Conservation (phyloP, 768 basidiomycete species). For the Trametes maxima region DNA sequence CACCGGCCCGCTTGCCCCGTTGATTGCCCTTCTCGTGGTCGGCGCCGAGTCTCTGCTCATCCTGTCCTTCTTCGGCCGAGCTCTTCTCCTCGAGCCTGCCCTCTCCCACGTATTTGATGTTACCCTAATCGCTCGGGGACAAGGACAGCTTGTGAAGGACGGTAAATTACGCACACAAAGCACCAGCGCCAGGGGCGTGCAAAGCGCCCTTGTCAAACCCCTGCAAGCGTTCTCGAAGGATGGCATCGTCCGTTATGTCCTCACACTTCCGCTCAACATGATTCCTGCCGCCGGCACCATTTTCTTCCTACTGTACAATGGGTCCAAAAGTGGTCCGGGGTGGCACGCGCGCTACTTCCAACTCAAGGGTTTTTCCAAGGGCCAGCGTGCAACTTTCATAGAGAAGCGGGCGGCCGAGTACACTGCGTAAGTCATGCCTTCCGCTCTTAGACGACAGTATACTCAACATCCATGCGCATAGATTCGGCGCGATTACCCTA, state of each 20-base stretch:
- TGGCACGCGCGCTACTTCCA: constrained; percentile 73
- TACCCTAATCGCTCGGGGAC: constrained; percentile 44
- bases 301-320: constrained; percentile 60
- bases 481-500: constrained; percentile 64
- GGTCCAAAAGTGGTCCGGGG: constrained; percentile 47
- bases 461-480: constrained; percentile 18
- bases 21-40: constrained; percentile 42
- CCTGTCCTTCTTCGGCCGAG: constrained; percentile 47
- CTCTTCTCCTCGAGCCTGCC: constrained; percentile 46
- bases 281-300: constrained; percentile 68
- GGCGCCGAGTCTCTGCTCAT: constrained; percentile 46
- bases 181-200: constrained; percentile 45
- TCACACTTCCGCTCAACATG: constrained; percentile 68
- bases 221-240: constrained; percentile 46
- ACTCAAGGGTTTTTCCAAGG: constrained; percentile 55
- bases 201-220: constrained; percentile 51
- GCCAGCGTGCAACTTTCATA: constrained; percentile 48
- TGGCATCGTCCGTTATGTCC: constrained; percentile 56
- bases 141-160: constrained; percentile 39
- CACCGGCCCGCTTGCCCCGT: constrained; percentile 64
- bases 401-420: constrained; percentile 57
- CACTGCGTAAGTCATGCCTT: constrained; percentile 53
- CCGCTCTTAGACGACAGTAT: neutral
- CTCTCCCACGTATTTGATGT: constrained; percentile 51
- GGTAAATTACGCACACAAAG: constrained; percentile 34